Evolutionary conservation across 805 yeast species (phyloP), one percentile per base, ranked within the genome.

Genomic region (Komagataella pseudopastoris): DNA sequence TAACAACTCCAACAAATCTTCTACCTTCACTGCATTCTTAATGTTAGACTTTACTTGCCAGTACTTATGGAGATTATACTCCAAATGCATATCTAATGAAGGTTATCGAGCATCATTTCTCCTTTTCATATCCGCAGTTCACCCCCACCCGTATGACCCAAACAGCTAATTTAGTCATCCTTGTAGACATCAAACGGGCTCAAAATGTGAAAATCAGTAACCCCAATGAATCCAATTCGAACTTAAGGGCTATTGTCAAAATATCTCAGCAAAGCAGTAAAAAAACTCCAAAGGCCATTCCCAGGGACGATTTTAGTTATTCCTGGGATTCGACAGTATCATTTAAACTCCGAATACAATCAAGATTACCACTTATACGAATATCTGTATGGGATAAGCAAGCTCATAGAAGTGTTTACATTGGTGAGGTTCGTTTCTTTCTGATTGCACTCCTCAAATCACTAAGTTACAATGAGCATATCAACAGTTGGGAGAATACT

Each of bases 371-470:
- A 10, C 39, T 30, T 30, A 10, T 30, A 30, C 39, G 14, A 14
- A 30, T 30, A 2, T 48, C 54, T 7, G 49, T 62, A 5, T 55
- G 56, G 53, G 63, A 60, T 51, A 55, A 53, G 39, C 61, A 56
- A 48, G 55, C 57, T 39, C 50, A 55, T 5, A 53, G 54, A 48
- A 55, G 56, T 46, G 58, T 56, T 16, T 63, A 63, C 49, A 45
- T 63, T 17, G 67, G 67, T 6, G 67, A 63, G 49, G 50, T 63
- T 23, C 54, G 67, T 45, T 43, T 63, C 1, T 57, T 63, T 1
- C 47, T 63, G 18, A 45, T 56, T 14, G 63, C 59, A 23, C 45
- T 63, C 8, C 46, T 61, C 24, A 47, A 54, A n/a, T 51, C 56
- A 23, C 22, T 59, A 49, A 45, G 22, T 18, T 44, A 20, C 17